Evolutionary conservation across 495 filamentous ascomycete species (phyloP).

Genomic region (Podospora conica): DNA sequence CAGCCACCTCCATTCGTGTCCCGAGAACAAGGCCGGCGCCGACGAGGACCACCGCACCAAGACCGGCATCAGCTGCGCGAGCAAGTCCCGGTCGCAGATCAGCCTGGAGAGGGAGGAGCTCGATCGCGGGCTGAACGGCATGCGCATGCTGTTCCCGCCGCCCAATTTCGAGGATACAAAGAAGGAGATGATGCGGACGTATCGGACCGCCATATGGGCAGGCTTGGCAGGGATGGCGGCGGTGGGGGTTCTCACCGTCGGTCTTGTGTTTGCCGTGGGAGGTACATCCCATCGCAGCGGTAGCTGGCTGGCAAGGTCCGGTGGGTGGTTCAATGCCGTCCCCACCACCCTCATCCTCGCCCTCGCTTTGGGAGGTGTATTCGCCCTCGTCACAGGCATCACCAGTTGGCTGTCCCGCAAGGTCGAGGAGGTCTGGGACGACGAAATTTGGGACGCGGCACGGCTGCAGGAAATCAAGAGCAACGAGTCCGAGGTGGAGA

Average conservation of each 20-base stretch:
- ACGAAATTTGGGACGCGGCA: constrained; percentile 57
- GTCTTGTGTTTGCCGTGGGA: constrained; percentile 22
- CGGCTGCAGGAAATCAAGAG: constrained; percentile 37
- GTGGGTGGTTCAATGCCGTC: not conserved
- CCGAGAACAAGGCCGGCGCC: constrained; percentile 47
- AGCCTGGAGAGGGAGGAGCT: constrained; percentile 41
- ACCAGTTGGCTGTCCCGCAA: constrained; percentile 49
- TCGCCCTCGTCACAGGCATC: constrained; percentile 36
- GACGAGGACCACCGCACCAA: constrained; percentile 36
- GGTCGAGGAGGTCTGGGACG: constrained; percentile 50
- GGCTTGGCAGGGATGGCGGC: constrained; percentile 3
- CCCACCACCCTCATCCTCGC: not conserved
- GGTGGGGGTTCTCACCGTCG: not conserved
- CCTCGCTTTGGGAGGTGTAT: not conserved
- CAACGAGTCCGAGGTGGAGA: constrained; percentile 32
- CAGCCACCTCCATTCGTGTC: constrained; percentile 48
- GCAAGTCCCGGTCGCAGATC: constrained; percentile 42
- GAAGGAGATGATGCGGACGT: constrained; percentile 42
- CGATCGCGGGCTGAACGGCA: constrained; percentile 42
- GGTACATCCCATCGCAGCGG: constrained; percentile 13
- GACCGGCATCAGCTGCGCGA: constrained; percentile 42
- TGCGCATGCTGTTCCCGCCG: constrained; percentile 57
- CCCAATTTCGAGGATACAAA: constrained; percentile 48
- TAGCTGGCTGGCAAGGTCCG: not conserved
- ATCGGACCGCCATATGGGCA: constrained; percentile 31